Base-by-base conservation (phyloP, 352 stramenopile species). In the Lagenidium giganteum region DNA sequence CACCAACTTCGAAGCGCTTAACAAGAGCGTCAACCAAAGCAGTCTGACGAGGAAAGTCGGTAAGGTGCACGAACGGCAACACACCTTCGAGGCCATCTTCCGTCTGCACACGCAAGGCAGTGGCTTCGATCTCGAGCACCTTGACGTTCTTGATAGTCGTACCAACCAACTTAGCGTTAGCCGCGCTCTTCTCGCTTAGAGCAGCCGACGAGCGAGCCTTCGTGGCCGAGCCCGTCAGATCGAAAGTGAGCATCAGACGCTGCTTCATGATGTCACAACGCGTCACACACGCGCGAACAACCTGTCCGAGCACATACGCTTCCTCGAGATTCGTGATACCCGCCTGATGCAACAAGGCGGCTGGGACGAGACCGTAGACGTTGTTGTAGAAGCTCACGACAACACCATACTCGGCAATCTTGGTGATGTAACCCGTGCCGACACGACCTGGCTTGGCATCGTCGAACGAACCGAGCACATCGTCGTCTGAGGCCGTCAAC, bases 311-410 rank as follows among this genome's bases (percentile, higher is more conserved):
- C 17, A 77, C 68, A 54, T 96, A 96, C 20, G 81, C 83, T 29
- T 95, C 74, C 23, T 86, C 70, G 7, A 95, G 61, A 46, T 93
- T 85, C 6, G 67, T 57, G 33, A 96, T 87, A 12, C 87, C 87
- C 3, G 86, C 83, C 32, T 86, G 59, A 21, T 75, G 69, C 21
- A 98, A 60, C 46, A 93, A 76, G 31, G 71, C 77, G 3, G 87
- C 86, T 0, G 83, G 87, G 5, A 98, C 88, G 24, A 95, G 64
- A 21, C 95, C 95, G 57, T 97, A 95, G 20, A 98, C 89, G 42
- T 92, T 91, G 58, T 97, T 95, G 77, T 95, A 98, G 57, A 98
- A 98, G 30, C 79, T 98, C 21, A 98, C 88, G 44, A 93, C 92
- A 13, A 98, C 64, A 18, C 92, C 90, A 44, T 86, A 91, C 18